These are phyloP conservation scores for Prunus dulcis DNA, from an alignment of 306 rosid genomes.

Conservation along the genomic window DNA sequence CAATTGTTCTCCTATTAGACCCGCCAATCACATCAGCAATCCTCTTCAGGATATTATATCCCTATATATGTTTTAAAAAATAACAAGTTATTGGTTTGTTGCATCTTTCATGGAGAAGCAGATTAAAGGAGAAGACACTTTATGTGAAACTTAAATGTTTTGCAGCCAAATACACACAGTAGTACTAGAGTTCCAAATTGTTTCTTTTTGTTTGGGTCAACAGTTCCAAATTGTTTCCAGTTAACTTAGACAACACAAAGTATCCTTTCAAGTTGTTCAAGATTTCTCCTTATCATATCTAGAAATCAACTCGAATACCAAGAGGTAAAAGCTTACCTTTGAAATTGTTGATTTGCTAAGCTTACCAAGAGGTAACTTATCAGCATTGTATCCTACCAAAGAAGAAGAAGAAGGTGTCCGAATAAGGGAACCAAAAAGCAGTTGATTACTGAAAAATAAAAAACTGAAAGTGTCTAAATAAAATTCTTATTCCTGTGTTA, in stretches of 20 bases:
- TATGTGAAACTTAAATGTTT: conserved; percentile 21
- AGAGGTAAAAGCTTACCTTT: conserved; percentile 47
- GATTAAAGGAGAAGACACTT: conserved; percentile 17
- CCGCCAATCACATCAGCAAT: conserved; percentile 73
- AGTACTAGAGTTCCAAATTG: neutral
- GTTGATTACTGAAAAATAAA: neutral
- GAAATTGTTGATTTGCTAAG: conserved; percentile 89
- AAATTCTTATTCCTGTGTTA: conserved; percentile 7
- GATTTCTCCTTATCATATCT: too few species aligned
- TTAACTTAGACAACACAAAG: neutral
- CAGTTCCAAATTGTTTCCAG: neutral
- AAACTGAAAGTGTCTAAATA: neutral
- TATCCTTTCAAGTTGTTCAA: conserved; percentile 2
- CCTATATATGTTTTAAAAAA: conserved; percentile 44
- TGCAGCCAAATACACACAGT: neutral
- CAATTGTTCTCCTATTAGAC: conserved; percentile 47
- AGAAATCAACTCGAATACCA: neutral
- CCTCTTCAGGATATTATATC: conserved; percentile 74
- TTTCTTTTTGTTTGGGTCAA: too few species aligned
- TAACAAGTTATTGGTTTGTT: conserved; percentile 3
- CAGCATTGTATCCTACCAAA: conserved; percentile 84
- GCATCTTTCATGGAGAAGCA: conserved; percentile 9
- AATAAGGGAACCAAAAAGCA: conserved; percentile 5
- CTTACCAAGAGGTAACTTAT: conserved; percentile 93
- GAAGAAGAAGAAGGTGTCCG: conserved; percentile 15